A percentile compares a stretch with the other conserved stretches of the same genome.
phyloP scores from a whole-genome alignment of 768 basidiomycete genomes.

The Mycena epipterygia region DNA sequence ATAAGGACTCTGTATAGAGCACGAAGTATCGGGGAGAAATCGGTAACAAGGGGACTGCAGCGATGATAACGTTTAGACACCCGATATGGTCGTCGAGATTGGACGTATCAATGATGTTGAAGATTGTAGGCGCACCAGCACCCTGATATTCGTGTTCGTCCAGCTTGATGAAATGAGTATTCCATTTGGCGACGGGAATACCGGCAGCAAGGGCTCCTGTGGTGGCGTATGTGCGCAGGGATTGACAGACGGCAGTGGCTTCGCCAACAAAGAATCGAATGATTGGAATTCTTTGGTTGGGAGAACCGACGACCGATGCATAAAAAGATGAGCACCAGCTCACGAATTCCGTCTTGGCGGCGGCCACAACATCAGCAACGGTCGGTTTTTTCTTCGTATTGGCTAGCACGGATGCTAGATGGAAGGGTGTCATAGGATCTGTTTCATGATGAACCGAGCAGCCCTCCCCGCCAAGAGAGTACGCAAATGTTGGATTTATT shows the following conservation, averaged over 20 bases:
- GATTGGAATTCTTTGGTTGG: background rate
- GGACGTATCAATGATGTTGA: constrained; percentile 64
- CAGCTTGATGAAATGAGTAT: constrained; percentile 47
- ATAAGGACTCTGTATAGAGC: constrained; percentile 59
- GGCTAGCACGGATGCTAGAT: constrained; percentile 41
- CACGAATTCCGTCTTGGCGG: constrained; percentile 5
- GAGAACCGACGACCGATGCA: constrained; percentile 11
- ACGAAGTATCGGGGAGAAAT: constrained; percentile 42
- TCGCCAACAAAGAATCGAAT: constrained; percentile 60
- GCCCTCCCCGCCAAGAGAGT: constrained; percentile 52
- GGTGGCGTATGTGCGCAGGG: constrained; percentile 45
- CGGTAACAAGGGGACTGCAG: constrained; percentile 53
- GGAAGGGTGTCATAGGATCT: constrained; percentile 57
- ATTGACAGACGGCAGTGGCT: constrained; percentile 53
- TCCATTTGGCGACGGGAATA: constrained; percentile 52
- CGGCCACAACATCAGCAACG: background rate
- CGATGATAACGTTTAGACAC: constrained; percentile 57
- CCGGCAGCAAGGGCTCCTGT: constrained; percentile 40
- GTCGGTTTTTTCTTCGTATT: constrained; percentile 24
- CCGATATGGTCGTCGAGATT: constrained; percentile 64
- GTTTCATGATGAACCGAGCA: constrained; percentile 59
- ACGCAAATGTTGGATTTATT: constrained; percentile 62
- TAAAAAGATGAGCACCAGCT: constrained; percentile 41
- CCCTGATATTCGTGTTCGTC: constrained; percentile 47
- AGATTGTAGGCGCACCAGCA: constrained; percentile 50